phyloP scores from a whole-genome alignment of 2,329 filamentous ascomycete genomes.

The Onygenales sp. region DNA sequence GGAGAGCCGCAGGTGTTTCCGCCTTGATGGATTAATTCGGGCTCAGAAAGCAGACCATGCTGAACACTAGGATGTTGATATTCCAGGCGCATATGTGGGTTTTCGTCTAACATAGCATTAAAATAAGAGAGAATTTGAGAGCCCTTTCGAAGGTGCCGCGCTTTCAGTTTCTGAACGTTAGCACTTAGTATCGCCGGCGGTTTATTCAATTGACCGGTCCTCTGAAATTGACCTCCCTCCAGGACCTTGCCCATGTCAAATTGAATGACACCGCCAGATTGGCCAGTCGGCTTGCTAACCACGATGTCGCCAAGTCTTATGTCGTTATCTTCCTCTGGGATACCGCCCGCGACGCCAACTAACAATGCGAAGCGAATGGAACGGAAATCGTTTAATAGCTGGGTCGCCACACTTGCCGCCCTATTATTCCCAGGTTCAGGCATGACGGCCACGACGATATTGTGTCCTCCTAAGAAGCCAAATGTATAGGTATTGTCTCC shows the following conservation, averaged over 20 bases:
- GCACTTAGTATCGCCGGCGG: conserved; percentile 5
- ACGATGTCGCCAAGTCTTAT: conserved; percentile 15
- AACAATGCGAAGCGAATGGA: conserved; percentile 10
- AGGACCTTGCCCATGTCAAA: conserved; percentile 7
- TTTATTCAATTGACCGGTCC: conserved; percentile 4
- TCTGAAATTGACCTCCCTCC: conserved; percentile 1
- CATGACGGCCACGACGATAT: conserved; percentile 13
- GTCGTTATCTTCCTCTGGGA: conserved; percentile 9
- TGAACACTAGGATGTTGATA: conserved; percentile 3
- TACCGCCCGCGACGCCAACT: conserved; percentile 13
- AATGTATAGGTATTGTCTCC: conserved; percentile 11
- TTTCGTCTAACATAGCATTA: not conserved
- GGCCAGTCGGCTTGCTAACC: conserved; percentile 8
- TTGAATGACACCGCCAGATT: conserved; percentile 5
- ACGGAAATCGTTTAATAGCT: conserved; percentile 11
- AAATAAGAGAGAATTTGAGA: conserved; percentile 9
- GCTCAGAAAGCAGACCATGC: conserved; percentile 14
- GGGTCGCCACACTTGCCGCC: conserved; percentile 7
- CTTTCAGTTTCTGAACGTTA: conserved; percentile 5
- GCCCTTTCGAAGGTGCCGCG: conserved; percentile 5
- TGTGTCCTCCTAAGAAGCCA: conserved; percentile 12
- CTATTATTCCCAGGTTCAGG: conserved; percentile 8
- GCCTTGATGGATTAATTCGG: conserved; percentile 11
- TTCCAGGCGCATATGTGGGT: not conserved
- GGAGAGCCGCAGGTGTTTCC: not conserved